Evolutionary conservation across 2,329 filamentous ascomycete genomes (phyloP).

Genomic region (Epichloe festucae): DNA sequence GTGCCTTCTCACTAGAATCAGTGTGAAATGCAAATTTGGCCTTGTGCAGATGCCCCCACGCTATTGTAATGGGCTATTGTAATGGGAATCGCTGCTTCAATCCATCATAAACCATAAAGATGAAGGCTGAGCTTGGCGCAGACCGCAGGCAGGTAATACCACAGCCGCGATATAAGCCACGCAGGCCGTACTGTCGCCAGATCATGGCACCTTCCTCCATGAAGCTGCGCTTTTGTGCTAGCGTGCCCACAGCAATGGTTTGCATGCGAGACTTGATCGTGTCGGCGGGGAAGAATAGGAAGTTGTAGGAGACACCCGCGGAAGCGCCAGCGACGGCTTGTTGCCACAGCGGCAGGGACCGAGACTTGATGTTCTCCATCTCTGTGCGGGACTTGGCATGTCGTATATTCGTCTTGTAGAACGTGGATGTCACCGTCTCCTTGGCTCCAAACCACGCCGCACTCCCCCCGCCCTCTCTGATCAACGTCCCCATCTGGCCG

Average conservation of each 20-base stretch:
- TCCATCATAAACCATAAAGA: slow-evolving; percentile 89
- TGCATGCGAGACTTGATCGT: slow-evolving; percentile 98
- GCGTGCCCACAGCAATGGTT: slow-evolving; percentile 57
- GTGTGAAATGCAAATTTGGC: too few species aligned
- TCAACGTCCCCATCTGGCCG: slow-evolving; percentile 83
- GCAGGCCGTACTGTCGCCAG: slow-evolving; percentile 73
- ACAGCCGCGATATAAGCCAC: slow-evolving; percentile 83
- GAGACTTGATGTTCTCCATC: slow-evolving; percentile 27
- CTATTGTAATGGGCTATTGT: slow-evolving; percentile 30
- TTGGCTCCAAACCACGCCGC: slow-evolving; percentile 94
- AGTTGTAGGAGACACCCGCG: slow-evolving; percentile 91
- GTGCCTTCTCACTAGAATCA: too few species aligned
- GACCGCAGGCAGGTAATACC: slow-evolving; percentile 83
- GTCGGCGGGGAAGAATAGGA: slow-evolving; percentile 92
- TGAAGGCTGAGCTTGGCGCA: slow-evolving; percentile 93
- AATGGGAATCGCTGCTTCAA: slow-evolving; percentile 57
- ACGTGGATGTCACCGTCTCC: slow-evolving; percentile 62
- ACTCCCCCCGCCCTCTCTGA: slow-evolving; percentile 84
- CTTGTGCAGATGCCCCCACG: background rate
- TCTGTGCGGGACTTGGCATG: slow-evolving; percentile 25
- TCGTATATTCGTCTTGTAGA: slow-evolving; percentile 44
- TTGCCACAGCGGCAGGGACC: slow-evolving; percentile 65
- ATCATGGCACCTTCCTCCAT: slow-evolving; percentile 55
- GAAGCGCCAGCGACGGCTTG: slow-evolving; percentile 77
- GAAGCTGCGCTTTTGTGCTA: slow-evolving; percentile 51